A percentile compares a stretch with the other conserved stretches of the same genome.
Conservation (phyloP, 257 asterid genomes). For the Rehmannia glutinosa region DNA sequence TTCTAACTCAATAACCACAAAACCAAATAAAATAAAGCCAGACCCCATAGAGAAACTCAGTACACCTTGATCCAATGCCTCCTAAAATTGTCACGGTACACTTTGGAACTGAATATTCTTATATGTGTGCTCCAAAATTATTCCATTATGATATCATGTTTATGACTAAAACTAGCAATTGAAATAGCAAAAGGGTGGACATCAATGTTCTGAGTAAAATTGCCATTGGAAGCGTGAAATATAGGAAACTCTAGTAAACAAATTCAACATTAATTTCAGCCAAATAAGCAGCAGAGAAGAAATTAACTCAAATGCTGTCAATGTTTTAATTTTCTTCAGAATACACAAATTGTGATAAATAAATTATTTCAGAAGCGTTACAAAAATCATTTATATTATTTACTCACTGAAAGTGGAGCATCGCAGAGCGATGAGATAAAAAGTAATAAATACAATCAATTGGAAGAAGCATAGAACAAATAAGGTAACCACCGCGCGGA, state of each 20-base stretch:
- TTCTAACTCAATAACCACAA: constrained; percentile 4
- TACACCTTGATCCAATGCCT: constrained; percentile 2
- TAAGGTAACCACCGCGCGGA: not conserved
- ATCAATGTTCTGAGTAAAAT: not conserved
- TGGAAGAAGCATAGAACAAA: not conserved
- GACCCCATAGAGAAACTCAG: not conserved
- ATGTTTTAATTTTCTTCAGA: not conserved
- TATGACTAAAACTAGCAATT: not conserved
- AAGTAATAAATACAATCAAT: not conserved
- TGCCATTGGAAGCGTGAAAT: not conserved
- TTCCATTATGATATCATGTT: not conserved
- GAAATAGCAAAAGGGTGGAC: not conserved
- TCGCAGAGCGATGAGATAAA: not conserved
- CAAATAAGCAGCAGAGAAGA: constrained; percentile 1
- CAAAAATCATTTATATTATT: constrained; percentile 8
- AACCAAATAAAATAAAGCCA: not conserved
- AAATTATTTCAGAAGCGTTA: not conserved
- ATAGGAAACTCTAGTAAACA: not conserved
- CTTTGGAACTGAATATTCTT: not conserved
- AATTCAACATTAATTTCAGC: not conserved
- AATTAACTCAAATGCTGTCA: not conserved
- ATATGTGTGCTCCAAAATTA: not conserved
- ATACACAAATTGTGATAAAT: not conserved
- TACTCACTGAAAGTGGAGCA: constrained; percentile 7
- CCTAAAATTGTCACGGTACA: not conserved